phyloP scores from a whole-genome alignment of 164 flowering plant species.

The Litsea cubeba region DNA sequence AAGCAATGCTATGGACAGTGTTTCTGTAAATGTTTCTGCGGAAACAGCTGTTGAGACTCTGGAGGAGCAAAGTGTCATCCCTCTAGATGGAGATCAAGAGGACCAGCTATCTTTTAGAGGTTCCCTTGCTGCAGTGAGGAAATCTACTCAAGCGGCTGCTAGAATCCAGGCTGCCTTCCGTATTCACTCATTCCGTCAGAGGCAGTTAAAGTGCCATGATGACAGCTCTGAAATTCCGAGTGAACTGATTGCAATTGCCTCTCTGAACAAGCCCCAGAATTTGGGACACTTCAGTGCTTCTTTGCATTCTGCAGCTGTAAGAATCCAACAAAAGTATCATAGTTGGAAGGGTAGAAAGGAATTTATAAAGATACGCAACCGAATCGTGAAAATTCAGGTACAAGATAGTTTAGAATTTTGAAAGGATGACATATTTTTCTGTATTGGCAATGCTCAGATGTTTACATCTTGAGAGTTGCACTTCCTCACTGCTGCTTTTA shows the following conservation, averaged over 20 bases:
- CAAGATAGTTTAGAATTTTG: neutral
- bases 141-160: conserved; percentile 70
- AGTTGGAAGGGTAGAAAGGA: conserved; percentile 71
- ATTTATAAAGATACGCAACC: conserved; percentile 49
- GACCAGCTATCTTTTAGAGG: conserved; percentile 37
- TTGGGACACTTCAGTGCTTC: conserved; percentile 41
- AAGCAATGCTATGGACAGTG: conserved; percentile 20
- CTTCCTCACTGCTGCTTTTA: neutral
- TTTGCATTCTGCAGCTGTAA: conserved; percentile 57
- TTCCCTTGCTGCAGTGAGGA: conserved; percentile 59
- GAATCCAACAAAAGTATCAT: conserved; percentile 66
- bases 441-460: neutral
- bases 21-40: conserved; percentile 29
- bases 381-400: conserved; percentile 79
- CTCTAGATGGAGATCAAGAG: conserved; percentile 19
- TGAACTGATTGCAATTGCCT: conserved; percentile 39
- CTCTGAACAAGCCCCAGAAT: conserved; percentile 33
- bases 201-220: conserved; percentile 29
- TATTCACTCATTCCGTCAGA: conserved; percentile 45
- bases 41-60: conserved; percentile 35
- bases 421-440: neutral
- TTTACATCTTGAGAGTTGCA: neutral
- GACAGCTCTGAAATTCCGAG: conserved; percentile 31
- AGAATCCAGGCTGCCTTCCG: conserved; percentile 55
- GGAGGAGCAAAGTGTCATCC: conserved; percentile 20